These are phyloP conservation scores for Trametes maxima DNA, from an alignment of 768 basidiomycete genomes.

Conservation along the genomic window DNA sequence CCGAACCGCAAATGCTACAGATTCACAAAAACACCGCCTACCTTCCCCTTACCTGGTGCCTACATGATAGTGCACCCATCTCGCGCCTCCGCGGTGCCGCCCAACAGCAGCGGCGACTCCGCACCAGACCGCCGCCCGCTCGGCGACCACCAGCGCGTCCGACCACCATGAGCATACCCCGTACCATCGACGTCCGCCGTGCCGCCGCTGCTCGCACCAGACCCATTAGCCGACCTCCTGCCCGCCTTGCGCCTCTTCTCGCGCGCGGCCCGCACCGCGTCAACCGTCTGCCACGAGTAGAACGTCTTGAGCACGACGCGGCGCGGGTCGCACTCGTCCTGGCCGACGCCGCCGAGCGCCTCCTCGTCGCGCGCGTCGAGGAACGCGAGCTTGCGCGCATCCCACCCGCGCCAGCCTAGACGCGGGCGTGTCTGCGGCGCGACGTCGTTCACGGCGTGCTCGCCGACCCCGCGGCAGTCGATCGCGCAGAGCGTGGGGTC, in stretches of 20 bases:
- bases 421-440: constrained; percentile 61
- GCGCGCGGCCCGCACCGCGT: constrained; percentile 66
- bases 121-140: constrained; percentile 50
- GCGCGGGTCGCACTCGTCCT: constrained; percentile 79
- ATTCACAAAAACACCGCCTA: constrained; percentile 1
- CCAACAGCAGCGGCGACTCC: constrained; percentile 50
- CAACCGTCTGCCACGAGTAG: constrained; percentile 85
- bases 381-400: constrained; percentile 67
- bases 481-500: constrained; percentile 67
- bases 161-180: constrained; percentile 7
- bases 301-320: constrained; percentile 83
- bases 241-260: constrained; percentile 67
- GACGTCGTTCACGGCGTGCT: constrained; percentile 64
- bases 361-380: constrained; percentile 73
- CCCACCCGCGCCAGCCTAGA: constrained; percentile 73
- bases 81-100: constrained; percentile 38
- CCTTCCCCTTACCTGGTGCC: constrained; percentile 10
- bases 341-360: constrained; percentile 64
- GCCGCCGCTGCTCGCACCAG: constrained; percentile 30
- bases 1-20: not conserved
- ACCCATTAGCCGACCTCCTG: constrained; percentile 43
- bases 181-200: constrained; percentile 30
- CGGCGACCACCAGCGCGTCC: constrained; percentile 55
- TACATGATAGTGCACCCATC: constrained; percentile 76
- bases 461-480: constrained; percentile 74